A percentile compares a stretch with the other conserved stretches of the same genome.
Conservation (phyloP, 148 eudicot genomes). For the Rhododendron ovatum region DNA sequence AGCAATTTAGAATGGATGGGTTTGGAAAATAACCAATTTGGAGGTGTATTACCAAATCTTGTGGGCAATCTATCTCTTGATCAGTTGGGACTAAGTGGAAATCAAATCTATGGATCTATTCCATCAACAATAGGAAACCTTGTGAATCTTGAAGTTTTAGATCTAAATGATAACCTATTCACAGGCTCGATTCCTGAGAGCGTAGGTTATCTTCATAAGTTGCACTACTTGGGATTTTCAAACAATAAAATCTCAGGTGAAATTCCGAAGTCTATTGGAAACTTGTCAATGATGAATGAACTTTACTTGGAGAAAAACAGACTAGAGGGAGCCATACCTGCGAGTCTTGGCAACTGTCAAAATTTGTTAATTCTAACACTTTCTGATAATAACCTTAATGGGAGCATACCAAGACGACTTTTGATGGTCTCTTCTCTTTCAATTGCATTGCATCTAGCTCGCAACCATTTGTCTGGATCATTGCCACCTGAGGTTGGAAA, state of each 20-base stretch:
- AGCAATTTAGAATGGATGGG: too few species aligned
- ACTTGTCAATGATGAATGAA: background rate
- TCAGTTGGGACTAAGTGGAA: background rate
- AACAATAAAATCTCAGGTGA: too few species aligned
- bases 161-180: background rate
- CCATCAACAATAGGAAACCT: conserved; percentile 9
- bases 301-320: background rate
- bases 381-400: conserved; percentile 6
- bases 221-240: too few species aligned
- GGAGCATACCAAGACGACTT: conserved; percentile 5
- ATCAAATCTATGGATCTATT: conserved; percentile 5
- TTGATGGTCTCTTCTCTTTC: background rate
- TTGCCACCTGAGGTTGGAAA: background rate
- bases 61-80: background rate
- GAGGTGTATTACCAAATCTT: too few species aligned
- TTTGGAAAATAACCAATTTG: too few species aligned
- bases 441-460: background rate
- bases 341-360: background rate
- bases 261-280: too few species aligned
- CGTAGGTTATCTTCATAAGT: background rate
- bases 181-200: background rate
- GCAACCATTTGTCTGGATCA: conserved; percentile 4
- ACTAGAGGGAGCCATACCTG: conserved; percentile 4
- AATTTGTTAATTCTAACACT: background rate
- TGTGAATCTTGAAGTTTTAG: background rate